Percentiles rank a stretch among this genome's conserved stretches.
These are phyloP conservation scores for Pharus latifolius DNA, from an alignment of 176 grass and related monocot species.

Conservation along the genomic window DNA sequence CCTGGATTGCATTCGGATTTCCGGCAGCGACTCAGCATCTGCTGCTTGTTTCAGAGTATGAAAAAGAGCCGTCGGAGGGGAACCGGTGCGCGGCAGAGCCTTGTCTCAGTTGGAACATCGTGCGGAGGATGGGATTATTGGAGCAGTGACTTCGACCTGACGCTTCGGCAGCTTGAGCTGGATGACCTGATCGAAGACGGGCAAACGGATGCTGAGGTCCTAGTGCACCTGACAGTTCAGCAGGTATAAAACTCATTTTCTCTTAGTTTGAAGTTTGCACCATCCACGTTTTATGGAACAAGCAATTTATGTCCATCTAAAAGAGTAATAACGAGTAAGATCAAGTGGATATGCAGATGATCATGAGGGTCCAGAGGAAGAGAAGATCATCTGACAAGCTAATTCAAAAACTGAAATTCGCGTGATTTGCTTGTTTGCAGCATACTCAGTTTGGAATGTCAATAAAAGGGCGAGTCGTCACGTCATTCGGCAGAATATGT, in stretches of 20 bases:
- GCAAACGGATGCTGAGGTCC: constrained; percentile 38
- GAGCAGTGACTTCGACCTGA: constrained; percentile 58
- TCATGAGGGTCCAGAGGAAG: too few relatives aligned
- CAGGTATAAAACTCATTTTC: constrained; percentile 30
- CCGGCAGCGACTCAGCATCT: background rate
- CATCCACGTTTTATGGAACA: background rate
- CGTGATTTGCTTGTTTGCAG: constrained; percentile 27
- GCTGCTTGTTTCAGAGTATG: background rate
- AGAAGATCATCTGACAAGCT: background rate
- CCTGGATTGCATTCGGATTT: background rate
- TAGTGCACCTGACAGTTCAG: constrained; percentile 48
- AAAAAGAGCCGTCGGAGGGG: constrained; percentile 19
- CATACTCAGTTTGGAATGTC: constrained; percentile 81
- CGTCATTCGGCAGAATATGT: constrained; percentile 64
- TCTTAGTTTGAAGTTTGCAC: background rate
- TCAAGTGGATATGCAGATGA: background rate
- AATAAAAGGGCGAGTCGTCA: constrained; percentile 54
- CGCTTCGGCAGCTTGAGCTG: constrained; percentile 46
- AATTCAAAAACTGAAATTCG: background rate
- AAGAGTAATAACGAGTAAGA: background rate
- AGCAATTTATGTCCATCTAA: background rate
- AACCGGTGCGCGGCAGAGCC: constrained; percentile 18
- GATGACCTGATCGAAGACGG: constrained; percentile 50
- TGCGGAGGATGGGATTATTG: constrained; percentile 38
- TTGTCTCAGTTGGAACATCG: constrained; percentile 33